Evolutionary conservation across 106 monocot species (phyloP).

Genomic region (Acorus gramineus): DNA sequence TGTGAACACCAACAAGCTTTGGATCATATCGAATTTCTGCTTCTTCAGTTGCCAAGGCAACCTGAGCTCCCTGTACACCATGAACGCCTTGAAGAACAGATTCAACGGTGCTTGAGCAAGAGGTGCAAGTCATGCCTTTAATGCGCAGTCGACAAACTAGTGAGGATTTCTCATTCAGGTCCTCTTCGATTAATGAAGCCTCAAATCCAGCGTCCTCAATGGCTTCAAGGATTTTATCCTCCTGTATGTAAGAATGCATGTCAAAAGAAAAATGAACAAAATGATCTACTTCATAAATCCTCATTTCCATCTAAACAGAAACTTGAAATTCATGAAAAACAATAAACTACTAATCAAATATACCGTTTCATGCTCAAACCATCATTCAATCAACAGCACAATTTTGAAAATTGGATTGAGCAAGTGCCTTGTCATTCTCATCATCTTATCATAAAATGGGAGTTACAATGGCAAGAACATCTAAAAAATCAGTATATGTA

Average conservation of each 20-base stretch:
- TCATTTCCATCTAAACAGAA: no score
- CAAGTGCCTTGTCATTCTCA: no score
- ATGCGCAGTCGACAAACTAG: conserved; percentile 56
- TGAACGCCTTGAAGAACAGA: conserved; percentile 33
- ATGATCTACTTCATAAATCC: no score
- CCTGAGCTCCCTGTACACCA: conserved; percentile 60
- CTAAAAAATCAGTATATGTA: no score
- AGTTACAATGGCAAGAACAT: no score
- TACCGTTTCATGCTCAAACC: no score
- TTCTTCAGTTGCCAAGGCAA: conserved; percentile 87
- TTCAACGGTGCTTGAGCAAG: conserved; percentile 68
- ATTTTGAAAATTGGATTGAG: no score
- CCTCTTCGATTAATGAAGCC: conserved; percentile 43
- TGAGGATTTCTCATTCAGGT: conserved; percentile 26
- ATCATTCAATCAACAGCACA: no score
- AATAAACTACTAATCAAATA: no score
- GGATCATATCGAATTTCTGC: conserved; percentile 70
- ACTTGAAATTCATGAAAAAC: no score
- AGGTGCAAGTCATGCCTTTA: conserved; percentile 85
- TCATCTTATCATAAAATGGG: no score
- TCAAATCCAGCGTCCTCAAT: conserved; percentile 82
- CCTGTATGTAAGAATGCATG: conserved; percentile 28
- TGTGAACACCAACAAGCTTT: conserved; percentile 20
- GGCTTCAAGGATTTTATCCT: conserved; percentile 52
- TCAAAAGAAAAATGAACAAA: no score